phyloP scores from a whole-genome alignment of 495 filamentous ascomycete species.

The Penicillium simplicissimum region DNA sequence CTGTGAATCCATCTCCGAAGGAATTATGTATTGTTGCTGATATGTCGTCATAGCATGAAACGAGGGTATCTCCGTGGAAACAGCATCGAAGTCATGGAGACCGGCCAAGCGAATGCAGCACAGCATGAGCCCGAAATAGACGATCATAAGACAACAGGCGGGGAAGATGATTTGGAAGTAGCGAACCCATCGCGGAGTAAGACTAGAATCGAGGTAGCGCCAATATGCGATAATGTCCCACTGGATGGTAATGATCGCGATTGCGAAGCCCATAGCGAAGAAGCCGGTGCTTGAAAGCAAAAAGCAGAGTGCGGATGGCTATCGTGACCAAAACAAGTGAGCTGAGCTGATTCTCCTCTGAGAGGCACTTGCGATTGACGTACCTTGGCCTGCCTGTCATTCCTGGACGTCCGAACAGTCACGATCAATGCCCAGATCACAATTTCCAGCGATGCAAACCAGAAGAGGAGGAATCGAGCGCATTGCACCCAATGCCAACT shows the following conservation, averaged over 20 bases:
- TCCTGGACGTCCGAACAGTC: background rate
- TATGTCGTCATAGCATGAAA: background rate
- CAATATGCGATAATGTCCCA: background rate
- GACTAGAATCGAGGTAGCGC: background rate
- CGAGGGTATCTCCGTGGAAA: background rate
- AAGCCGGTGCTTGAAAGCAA: background rate
- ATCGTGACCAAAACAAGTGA: background rate
- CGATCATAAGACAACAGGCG: background rate
- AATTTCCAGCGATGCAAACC: background rate
- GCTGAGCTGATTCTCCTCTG: background rate
- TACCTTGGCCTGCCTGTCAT: background rate
- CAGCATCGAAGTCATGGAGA: background rate
- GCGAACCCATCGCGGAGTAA: background rate
- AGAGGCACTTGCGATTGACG: background rate
- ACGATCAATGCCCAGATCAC: background rate
- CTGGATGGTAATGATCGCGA: background rate
- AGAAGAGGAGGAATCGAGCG: background rate
- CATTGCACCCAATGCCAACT: background rate
- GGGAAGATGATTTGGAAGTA: background rate
- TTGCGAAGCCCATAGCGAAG: background rate
- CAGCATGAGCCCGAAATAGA: background rate
- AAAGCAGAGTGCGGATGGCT: background rate
- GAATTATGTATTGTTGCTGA: background rate
- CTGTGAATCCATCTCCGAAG: background rate
- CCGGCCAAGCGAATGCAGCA: background rate